Evolutionary conservation across 805 yeast genomes (phyloP), one percentile per base, ranked within the genome.

Genomic region (Maudiozyma pseudohumilis): DNA sequence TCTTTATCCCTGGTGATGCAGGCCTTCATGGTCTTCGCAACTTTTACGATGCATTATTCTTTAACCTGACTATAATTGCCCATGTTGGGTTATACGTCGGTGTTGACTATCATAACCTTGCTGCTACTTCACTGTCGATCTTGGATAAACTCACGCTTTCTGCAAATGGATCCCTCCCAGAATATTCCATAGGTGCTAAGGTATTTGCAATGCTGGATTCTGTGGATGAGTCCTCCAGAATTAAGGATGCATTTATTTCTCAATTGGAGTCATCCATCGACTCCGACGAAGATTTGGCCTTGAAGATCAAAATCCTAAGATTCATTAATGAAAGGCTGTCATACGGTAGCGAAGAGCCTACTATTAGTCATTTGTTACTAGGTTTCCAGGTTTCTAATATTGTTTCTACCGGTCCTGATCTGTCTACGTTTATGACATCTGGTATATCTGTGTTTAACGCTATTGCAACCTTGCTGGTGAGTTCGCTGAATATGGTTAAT

Each of bases 71-170:
- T 0, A 61, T 82, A 8, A 69, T 88, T 17, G 83, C 84, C 0
- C 82, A 82, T 44, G 55, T 87, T 32, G 81, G 92, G 0, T 59
- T 87, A 13, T 85, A 84, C 50, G 75, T 81, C 35, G 86, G 94
- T 1, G 63, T 77, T 1, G 54, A 68, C 4, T 66, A 75, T 40
- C 43, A 60, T 8, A 48, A 59, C 1, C 60, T 87, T 23, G 78
- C 92, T 0, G 56, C 62, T 1, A 52, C 60, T 3, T 64, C 89
- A 0, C 54, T 87, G 13, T 52, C 62, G 10, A 64, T 86, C 11
- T 63, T 89, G 34, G 52, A 59, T 5, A 62, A 62, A 36, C 60
- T 86, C 5, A 63, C 81, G 0, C n/a, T 9, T 6, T 46, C 54
- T 10, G 52, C 52, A 21, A 38, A 52, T 18, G 46, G 50, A 24